Evolutionary conservation across 371 early-diverging fungal genomes (phyloP).

Genomic region (Circinella minor): DNA sequence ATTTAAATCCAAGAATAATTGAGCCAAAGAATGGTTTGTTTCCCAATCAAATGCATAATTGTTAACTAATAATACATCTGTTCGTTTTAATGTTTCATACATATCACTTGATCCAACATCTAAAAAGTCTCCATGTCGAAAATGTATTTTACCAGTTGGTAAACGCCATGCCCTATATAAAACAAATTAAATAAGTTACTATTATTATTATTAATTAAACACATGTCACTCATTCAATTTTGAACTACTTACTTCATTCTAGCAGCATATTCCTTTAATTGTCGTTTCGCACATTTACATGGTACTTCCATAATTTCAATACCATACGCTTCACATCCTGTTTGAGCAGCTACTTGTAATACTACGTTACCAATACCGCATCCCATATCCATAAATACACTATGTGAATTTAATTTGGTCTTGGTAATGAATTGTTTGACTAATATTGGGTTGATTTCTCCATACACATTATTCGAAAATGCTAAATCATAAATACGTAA

Average conservation of each 20-base stretch:
- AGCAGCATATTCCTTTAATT: conserved; percentile 82
- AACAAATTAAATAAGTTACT: background rate
- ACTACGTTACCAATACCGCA: conserved; percentile 97
- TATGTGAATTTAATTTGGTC: conserved; percentile 65
- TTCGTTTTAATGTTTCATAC: conserved; percentile 70
- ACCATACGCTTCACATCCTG: conserved; percentile 84
- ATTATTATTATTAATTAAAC: too few species aligned
- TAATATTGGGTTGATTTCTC: conserved; percentile 88
- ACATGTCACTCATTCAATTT: too few species aligned
- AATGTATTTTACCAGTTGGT: conserved; percentile 64
- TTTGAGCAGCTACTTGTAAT: conserved; percentile 91
- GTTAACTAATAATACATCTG: conserved; percentile 93
- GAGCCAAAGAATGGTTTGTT: conserved; percentile 82
- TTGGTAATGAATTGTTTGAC: conserved; percentile 83
- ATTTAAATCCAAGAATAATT: conserved; percentile 88
- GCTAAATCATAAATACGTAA: conserved; percentile 40
- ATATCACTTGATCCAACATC: conserved; percentile 61
- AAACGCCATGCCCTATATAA: conserved; percentile 64
- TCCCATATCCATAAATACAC: conserved; percentile 92
- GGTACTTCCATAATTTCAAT: conserved; percentile 94
- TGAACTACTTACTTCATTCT: conserved; percentile 70
- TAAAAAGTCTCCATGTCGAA: conserved; percentile 80
- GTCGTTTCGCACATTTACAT: conserved; percentile 76
- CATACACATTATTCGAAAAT: conserved; percentile 95
- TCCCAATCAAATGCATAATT: conserved; percentile 91